Evolutionary conservation across 225 moss, liverwort and hornwort genomes (phyloP).

Genomic region (Bryum argenteum): DNA sequence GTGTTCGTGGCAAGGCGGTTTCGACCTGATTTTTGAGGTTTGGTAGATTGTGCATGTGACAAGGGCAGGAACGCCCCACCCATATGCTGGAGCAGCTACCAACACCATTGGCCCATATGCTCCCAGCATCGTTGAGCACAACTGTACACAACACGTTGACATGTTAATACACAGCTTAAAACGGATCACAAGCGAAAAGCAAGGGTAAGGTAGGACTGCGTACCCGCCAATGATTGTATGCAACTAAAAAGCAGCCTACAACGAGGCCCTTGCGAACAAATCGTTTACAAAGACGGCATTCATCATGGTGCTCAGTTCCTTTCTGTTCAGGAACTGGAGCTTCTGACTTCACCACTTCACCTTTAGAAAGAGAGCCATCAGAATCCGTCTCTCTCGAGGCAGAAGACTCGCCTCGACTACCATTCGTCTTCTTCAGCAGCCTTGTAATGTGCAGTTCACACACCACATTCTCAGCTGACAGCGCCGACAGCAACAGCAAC

Average conservation of each 20-base stretch:
- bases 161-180: neutral
- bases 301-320: constrained; percentile 14
- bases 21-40: constrained; percentile 62
- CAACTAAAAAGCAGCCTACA: constrained; percentile 65
- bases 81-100: constrained; percentile 75
- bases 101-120: constrained; percentile 74
- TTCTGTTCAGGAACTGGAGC: constrained; percentile 19
- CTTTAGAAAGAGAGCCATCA: constrained; percentile 23
- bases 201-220: neutral
- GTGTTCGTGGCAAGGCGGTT: constrained; percentile 36
- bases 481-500: constrained; percentile 71
- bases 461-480: constrained; percentile 78
- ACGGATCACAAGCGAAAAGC: constrained; percentile 2
- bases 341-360: constrained; percentile 24
- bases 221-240: constrained; percentile 73
- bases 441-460: constrained; percentile 59
- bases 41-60: constrained; percentile 51
- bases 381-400: constrained; percentile 3
- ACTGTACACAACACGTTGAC: constrained; percentile 50
- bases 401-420: constrained; percentile 26
- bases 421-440: constrained; percentile 23
- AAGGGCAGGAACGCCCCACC: constrained; percentile 79
- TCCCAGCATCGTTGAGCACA: constrained; percentile 59
- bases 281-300: constrained; percentile 55
- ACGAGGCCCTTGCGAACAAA: constrained; percentile 71